These are phyloP conservation scores for Metschnikowia peoriensis DNA, from an alignment of 805 yeast species.

Conservation along the genomic window DNA sequence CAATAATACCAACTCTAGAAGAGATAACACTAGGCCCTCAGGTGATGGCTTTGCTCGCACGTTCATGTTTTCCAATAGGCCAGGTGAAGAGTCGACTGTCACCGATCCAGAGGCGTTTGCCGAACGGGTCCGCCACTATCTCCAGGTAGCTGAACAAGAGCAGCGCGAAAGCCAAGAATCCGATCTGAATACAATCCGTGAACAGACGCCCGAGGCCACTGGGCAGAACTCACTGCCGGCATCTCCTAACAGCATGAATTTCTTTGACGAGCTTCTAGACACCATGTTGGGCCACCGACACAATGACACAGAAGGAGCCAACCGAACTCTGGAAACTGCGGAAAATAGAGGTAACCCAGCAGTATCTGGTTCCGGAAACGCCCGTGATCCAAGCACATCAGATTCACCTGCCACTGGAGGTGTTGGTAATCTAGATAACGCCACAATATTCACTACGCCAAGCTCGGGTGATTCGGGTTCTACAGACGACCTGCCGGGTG, in stretches of 20 bases:
- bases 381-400: neutral
- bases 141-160: neutral
- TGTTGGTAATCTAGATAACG: constrained; percentile 5
- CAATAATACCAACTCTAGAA: neutral
- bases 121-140: constrained; percentile 2
- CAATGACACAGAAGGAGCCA: neutral
- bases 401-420: neutral
- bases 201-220: neutral
- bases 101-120: neutral
- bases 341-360: neutral
- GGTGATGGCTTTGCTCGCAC: neutral
- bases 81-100: neutral
- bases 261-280: constrained; percentile 17
- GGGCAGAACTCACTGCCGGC: neutral
- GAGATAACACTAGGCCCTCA: neutral
- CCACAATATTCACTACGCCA: constrained; percentile 5
- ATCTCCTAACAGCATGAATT: constrained; percentile 1
- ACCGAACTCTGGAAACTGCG: neutral
- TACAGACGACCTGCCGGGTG: constrained; percentile 24
- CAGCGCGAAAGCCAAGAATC: constrained; percentile 3
- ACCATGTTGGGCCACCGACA: constrained; percentile 8
- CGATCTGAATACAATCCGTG: constrained; percentile 2
- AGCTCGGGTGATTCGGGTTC: neutral
- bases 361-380: neutral
- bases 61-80: neutral